Percentiles rank a stretch among this genome's conserved stretches.
Conservation (phyloP, 1,139 yeast genomes). For the Diutina catenulata region DNA sequence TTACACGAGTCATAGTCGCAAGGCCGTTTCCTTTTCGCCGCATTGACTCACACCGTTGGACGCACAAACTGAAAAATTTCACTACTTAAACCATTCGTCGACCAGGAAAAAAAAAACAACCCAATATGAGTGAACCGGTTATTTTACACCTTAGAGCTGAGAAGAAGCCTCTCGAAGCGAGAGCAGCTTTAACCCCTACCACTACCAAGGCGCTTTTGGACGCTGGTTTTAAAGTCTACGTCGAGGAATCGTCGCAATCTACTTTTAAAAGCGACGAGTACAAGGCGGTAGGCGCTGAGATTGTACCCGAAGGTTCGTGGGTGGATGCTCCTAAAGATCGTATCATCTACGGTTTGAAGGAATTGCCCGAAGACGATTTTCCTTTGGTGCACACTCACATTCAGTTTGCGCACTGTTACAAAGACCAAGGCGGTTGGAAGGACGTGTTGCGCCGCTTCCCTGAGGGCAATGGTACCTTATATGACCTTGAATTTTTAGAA, state of each 20-base stretch:
- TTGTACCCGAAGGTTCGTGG: conserved; percentile 95
- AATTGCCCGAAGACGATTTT: conserved; percentile 88
- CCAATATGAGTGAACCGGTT: conserved; percentile 16
- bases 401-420: conserved; percentile 97
- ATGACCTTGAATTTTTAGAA: conserved; percentile 89
- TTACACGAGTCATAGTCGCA: no score
- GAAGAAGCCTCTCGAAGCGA: conserved; percentile 92
- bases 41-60: no score
- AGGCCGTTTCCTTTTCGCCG: no score
- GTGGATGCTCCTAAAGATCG: conserved; percentile 79
- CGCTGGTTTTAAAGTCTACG: conserved; percentile 81
- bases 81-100: no score
- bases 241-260: conserved; percentile 79
- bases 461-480: conserved; percentile 78
- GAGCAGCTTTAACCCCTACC: conserved; percentile 92
- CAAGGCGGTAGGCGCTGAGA: conserved; percentile 65
- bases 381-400: conserved; percentile 93
- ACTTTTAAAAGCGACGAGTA: conserved; percentile 70
- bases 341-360: conserved; percentile 86
- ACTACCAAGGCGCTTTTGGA: conserved; percentile 75
- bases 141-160: conserved; percentile 84
- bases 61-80: background rate
- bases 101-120: background rate
- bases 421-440: conserved; percentile 95
- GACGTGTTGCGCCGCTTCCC: conserved; percentile 83